Evolutionary conservation across 192 early-diverging fungal genomes (phyloP).

Genomic region (Coemansia sp.): DNA sequence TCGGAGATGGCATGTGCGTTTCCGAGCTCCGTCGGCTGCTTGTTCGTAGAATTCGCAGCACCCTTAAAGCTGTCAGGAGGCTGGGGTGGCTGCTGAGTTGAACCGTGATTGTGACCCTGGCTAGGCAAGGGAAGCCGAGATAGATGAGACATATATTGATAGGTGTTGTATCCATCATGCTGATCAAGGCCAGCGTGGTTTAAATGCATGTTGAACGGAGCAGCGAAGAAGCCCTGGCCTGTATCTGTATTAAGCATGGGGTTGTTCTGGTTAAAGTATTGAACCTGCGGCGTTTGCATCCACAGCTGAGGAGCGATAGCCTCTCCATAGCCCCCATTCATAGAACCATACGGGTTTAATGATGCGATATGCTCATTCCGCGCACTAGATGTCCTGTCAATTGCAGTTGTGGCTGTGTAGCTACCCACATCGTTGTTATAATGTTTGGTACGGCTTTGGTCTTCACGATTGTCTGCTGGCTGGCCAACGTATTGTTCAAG

Average conservation of each 20-base stretch:
- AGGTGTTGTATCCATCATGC: not conserved
- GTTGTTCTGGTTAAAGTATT: not conserved
- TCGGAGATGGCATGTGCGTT: conserved; percentile 19
- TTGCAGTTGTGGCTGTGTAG: not conserved
- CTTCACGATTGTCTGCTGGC: not conserved
- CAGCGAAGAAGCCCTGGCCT: not conserved
- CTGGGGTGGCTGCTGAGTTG: not conserved
- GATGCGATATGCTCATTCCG: not conserved
- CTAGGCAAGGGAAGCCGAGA: not conserved
- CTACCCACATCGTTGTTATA: not conserved
- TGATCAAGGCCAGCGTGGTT: not conserved
- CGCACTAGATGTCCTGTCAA: not conserved
- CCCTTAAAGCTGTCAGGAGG: not conserved
- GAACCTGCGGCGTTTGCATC: not conserved
- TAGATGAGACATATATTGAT: not conserved
- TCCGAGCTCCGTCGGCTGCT: not conserved
- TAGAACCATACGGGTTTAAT: not conserved
- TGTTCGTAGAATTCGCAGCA: not conserved
- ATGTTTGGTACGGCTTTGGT: not conserved
- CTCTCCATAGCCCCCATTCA: not conserved
- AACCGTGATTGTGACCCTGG: not conserved
- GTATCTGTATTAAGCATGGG: not conserved
- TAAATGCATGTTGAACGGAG: not conserved
- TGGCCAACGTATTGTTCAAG: conserved; percentile 17
- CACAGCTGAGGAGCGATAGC: not conserved